Evolutionary conservation across 169 alveolate genomes (phyloP).

Genomic region (Theileria annulata): DNA sequence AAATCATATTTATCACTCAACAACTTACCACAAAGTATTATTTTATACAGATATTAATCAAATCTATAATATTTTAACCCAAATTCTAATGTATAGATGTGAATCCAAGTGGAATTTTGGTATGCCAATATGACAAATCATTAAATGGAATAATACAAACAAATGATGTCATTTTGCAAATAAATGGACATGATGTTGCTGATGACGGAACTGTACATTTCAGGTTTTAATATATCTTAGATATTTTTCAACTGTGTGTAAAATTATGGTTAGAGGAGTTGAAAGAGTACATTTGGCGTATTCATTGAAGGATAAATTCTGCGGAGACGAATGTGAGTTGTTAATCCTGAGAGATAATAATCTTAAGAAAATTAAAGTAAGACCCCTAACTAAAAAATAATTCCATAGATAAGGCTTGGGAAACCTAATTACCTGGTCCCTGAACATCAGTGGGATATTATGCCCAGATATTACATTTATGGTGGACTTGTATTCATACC

Average conservation of each 20-base stretch:
- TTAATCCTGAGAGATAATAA: constrained; percentile 61
- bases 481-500: constrained; percentile 85
- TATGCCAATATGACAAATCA: constrained; percentile 61
- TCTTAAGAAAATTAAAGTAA: constrained; percentile 54
- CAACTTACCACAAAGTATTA: background rate
- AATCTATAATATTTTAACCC: constrained; percentile 34
- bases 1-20: constrained; percentile 66
- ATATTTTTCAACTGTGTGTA: background rate
- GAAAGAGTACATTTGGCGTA: constrained; percentile 76
- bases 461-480: constrained; percentile 77
- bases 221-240: constrained; percentile 35
- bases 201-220: constrained; percentile 82
- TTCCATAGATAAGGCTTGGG: constrained; percentile 55
- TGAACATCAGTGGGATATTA: constrained; percentile 82
- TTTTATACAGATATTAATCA: constrained; percentile 58
- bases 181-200: constrained; percentile 79
- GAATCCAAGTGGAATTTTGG: constrained; percentile 69
- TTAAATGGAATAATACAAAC: constrained; percentile 22
- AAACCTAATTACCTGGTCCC: constrained; percentile 74
- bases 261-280: too few species aligned
- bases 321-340: constrained; percentile 67
- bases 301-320: constrained; percentile 66
- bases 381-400: background rate
- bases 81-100: constrained; percentile 31
- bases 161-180: constrained; percentile 75